These are phyloP conservation scores for Penstemon davidsonii DNA, from an alignment of 257 asterid species.

Conservation along the genomic window DNA sequence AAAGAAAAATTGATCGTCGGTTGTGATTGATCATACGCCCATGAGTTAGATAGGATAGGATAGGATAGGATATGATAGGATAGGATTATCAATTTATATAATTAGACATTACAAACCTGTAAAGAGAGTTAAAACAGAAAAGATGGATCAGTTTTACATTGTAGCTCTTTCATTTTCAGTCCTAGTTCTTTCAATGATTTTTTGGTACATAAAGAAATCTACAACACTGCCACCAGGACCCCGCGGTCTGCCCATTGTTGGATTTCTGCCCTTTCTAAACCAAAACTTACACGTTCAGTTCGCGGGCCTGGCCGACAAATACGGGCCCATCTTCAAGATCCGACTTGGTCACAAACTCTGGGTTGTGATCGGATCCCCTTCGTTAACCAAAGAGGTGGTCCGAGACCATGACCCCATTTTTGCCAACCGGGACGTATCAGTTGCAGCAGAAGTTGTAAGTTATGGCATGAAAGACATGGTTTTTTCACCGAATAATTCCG, in stretches of 20 bases:
- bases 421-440: constrained; percentile 30
- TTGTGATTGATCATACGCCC: too few relatives aligned
- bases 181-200: background rate
- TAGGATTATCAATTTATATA: too few relatives aligned
- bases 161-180: background rate
- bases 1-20: too few relatives aligned
- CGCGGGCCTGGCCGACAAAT: background rate
- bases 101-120: too few relatives aligned
- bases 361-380: constrained; percentile 35
- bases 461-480: constrained; percentile 3
- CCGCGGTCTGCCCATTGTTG: background rate
- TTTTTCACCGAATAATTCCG: background rate
- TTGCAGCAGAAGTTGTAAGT: background rate
- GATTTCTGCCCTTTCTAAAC: background rate
- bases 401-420: constrained; percentile 38
- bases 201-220: background rate
- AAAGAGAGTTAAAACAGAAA: too few relatives aligned
- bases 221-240: background rate
- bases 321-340: constrained; percentile 37
- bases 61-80: too few relatives aligned
- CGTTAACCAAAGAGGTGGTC: constrained; percentile 30
- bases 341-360: constrained; percentile 31
- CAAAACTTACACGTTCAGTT: constrained; percentile 3
- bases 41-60: too few relatives aligned
- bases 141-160: too few relatives aligned